Conservation (phyloP, 2,329 filamentous ascomycete species). For the Sporothrix brasiliensis region DNA sequence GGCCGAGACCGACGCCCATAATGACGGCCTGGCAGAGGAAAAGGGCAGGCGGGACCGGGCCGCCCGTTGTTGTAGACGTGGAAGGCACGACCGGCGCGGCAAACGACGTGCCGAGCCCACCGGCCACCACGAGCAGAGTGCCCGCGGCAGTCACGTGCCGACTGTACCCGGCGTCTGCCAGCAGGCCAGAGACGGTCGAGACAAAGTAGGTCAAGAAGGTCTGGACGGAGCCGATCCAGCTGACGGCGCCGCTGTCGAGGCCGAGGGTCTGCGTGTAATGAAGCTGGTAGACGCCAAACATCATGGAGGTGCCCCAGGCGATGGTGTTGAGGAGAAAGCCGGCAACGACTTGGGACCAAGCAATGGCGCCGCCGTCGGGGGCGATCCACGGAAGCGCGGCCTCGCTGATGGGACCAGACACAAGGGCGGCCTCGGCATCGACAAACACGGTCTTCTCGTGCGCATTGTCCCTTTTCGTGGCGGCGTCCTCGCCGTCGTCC, state of each 20-base stretch:
- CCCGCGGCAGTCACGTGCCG: slow-evolving; percentile 48
- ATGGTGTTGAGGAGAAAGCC: slow-evolving; percentile 53
- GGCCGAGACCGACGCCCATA: slow-evolving; percentile 57
- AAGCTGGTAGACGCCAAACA: slow-evolving; percentile 55
- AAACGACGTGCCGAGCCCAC: slow-evolving; percentile 54
- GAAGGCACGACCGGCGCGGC: slow-evolving; percentile 52
- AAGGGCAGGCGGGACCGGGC: slow-evolving; percentile 37
- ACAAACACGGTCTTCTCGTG: background rate
- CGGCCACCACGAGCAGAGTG: slow-evolving; percentile 49
- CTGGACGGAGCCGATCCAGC: slow-evolving; percentile 57
- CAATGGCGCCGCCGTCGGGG: slow-evolving; percentile 52
- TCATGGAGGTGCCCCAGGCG: slow-evolving; percentile 54
- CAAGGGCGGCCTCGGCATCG: background rate
- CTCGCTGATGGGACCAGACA: background rate
- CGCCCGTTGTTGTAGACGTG: background rate
- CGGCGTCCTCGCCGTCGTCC: background rate
- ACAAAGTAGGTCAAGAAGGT: slow-evolving; percentile 55
- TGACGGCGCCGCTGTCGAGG: slow-evolving; percentile 45
- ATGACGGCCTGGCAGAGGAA: slow-evolving; percentile 58
- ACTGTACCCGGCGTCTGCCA: slow-evolving; percentile 56
- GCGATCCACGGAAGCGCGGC: slow-evolving; percentile 23
- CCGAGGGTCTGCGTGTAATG: slow-evolving; percentile 47
- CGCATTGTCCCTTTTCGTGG: background rate
- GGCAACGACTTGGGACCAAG: slow-evolving; percentile 56
- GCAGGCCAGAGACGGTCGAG: slow-evolving; percentile 53